phyloP scores from a whole-genome alignment of 176 grass and related monocot species.

The Aegilops tauschii region DNA sequence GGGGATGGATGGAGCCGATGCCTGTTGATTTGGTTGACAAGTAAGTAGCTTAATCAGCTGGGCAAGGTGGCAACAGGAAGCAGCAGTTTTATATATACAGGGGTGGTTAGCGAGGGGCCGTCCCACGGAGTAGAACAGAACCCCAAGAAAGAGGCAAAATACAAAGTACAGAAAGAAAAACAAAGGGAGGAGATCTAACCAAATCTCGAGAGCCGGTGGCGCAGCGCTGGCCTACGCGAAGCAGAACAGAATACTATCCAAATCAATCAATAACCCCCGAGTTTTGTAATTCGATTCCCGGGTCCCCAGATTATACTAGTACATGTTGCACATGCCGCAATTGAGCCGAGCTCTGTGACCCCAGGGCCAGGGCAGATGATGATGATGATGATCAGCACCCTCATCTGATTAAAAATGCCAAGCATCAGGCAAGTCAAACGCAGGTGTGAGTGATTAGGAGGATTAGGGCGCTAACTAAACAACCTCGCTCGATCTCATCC shows the following conservation, averaged over 20 bases:
- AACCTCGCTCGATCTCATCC: constrained; percentile 9
- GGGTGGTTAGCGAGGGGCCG: background rate
- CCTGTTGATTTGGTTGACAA: background rate
- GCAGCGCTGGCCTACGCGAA: background rate
- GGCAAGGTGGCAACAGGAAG: background rate
- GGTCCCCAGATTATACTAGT: constrained; percentile 1
- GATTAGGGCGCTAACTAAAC: background rate
- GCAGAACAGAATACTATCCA: background rate
- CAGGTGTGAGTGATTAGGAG: background rate
- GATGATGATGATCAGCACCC: background rate
- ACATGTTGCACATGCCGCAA: constrained; percentile 32
- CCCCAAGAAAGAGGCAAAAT: background rate
- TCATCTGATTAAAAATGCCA: background rate
- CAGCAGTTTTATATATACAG: background rate
- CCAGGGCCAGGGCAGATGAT: background rate
- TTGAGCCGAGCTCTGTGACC: background rate
- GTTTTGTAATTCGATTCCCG: background rate
- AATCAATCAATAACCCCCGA: background rate
- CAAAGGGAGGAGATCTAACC: background rate
- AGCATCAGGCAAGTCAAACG: background rate
- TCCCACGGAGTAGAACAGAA: background rate
- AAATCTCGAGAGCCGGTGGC: constrained; percentile 1
- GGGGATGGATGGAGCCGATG: background rate
- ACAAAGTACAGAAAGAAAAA: background rate
- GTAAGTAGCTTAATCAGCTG: background rate